Percentiles rank a stretch among this genome's conserved stretches.
These are phyloP conservation scores for Cutaneotrichosporon mucoides DNA, from an alignment of 1,284 basidiomycete genomes.

Conservation along the genomic window DNA sequence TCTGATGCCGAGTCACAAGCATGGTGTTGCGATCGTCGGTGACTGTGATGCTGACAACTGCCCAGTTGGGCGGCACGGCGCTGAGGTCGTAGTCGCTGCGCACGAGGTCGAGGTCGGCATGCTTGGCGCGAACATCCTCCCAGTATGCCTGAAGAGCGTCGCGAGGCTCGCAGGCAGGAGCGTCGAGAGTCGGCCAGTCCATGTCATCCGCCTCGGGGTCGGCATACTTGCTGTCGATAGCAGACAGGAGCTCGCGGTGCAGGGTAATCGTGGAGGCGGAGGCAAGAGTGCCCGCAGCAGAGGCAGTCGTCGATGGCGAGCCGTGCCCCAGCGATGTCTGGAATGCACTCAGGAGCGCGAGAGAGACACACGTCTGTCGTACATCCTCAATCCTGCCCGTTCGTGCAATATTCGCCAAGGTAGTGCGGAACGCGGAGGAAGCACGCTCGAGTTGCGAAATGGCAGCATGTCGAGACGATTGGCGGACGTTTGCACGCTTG, in stretches of 20 bases:
- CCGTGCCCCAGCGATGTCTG: slow-evolving; percentile 70
- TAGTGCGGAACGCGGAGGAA: slow-evolving; percentile 65
- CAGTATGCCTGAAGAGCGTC: slow-evolving; percentile 16
- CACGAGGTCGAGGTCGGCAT: slow-evolving; percentile 50
- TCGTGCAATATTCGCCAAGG: slow-evolving; percentile 58
- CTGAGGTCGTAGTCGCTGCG: slow-evolving; percentile 38
- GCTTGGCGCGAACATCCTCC: slow-evolving; percentile 55
- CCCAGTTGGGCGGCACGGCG: slow-evolving; percentile 74
- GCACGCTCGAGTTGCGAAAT: slow-evolving; percentile 61
- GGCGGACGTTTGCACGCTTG: slow-evolving; percentile 47
- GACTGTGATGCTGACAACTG: slow-evolving; percentile 75
- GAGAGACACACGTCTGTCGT: slow-evolving; percentile 65
- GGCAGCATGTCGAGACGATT: slow-evolving; percentile 59
- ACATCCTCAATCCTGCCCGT: slow-evolving; percentile 65
- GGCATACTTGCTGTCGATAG: slow-evolving; percentile 54
- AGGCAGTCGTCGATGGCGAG: slow-evolving; percentile 53
- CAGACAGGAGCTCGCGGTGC: slow-evolving; percentile 60
- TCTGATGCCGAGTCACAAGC: slow-evolving; percentile 74
- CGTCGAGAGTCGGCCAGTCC: slow-evolving; percentile 60
- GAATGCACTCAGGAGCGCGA: slow-evolving; percentile 68
- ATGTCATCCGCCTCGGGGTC: slow-evolving; percentile 36
- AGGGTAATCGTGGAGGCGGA: slow-evolving; percentile 68
- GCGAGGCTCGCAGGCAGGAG: slow-evolving; percentile 1
- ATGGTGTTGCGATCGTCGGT: slow-evolving; percentile 77
- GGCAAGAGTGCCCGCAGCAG: slow-evolving; percentile 60